Percentiles rank a stretch among this genome's conserved stretches.
phyloP scores from a whole-genome alignment of 2,329 filamentous ascomycete species.

The Fusarium continuum region DNA sequence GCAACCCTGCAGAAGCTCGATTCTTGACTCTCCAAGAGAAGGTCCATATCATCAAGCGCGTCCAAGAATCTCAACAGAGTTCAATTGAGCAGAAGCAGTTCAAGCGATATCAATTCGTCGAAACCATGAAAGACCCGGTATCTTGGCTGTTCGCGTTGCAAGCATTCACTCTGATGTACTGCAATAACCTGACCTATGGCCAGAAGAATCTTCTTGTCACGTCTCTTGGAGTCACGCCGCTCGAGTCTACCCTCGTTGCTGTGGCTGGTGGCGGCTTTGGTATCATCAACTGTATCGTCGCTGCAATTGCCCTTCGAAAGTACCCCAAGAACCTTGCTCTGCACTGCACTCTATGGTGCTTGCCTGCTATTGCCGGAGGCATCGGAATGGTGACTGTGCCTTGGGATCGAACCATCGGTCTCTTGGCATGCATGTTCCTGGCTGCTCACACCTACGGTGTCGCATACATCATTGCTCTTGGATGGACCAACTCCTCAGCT shows the following conservation, averaged over 20 bases:
- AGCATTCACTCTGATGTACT: constrained; percentile 48
- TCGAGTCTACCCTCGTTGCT: constrained; percentile 52
- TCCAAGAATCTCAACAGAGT: constrained; percentile 47
- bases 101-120: constrained; percentile 44
- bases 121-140: constrained; percentile 44
- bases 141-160: constrained; percentile 47
- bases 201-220: constrained; percentile 52
- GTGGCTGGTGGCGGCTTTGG: constrained; percentile 51
- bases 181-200: constrained; percentile 52
- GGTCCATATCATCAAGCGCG: constrained; percentile 49
- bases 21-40: constrained; percentile 54
- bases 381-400: constrained; percentile 43
- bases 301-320: constrained; percentile 45
- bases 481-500: constrained; percentile 11
- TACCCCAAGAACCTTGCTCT: constrained; percentile 45
- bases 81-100: constrained; percentile 52
- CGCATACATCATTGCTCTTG: constrained; percentile 15
- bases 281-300: constrained; percentile 46
- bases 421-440: constrained; percentile 42
- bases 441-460: constrained; percentile 48
- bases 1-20: constrained; percentile 50
- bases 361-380: constrained; percentile 41
- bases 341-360: constrained; percentile 43
- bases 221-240: constrained; percentile 47
- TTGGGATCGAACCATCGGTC: constrained; percentile 38